Conservation (phyloP, 2,329 filamentous ascomycete species). For the Sordariomycetes sp. region DNA sequence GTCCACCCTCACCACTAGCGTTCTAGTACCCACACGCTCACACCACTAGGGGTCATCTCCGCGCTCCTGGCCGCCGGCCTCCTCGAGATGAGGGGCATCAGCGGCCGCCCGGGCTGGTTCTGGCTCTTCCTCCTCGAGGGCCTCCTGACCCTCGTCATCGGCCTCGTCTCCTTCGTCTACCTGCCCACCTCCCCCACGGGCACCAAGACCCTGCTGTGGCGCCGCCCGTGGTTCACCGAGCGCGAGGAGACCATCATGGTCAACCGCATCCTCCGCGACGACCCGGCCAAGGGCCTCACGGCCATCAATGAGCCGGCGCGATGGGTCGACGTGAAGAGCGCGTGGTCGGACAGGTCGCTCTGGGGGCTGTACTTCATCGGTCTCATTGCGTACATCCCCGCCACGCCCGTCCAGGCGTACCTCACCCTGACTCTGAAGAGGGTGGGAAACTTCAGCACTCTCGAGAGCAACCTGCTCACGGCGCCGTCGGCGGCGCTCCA, state of each 20-base stretch:
- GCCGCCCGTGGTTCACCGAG: conserved; percentile 50
- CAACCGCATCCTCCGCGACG: conserved; percentile 48
- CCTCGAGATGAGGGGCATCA: conserved; percentile 51
- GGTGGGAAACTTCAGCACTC: conserved; percentile 42
- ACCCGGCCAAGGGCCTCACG: conserved; percentile 48
- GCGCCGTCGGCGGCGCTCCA: conserved; percentile 47
- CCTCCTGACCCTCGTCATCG: conserved; percentile 54
- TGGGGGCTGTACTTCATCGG: conserved; percentile 44
- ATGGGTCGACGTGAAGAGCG: conserved; percentile 25
- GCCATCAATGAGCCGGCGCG: conserved; percentile 44
- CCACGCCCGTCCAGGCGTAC: conserved; percentile 29
- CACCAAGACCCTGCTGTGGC: conserved; percentile 48
- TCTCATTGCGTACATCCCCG: conserved; percentile 32
- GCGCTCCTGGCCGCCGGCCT: conserved; percentile 61
- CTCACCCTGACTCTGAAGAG: conserved; percentile 38
- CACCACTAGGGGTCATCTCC: conserved; percentile 3
- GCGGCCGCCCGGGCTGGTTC: conserved; percentile 40
- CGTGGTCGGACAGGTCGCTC: conserved; percentile 36
- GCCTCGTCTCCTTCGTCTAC: conserved; percentile 52
- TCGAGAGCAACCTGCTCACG: conserved; percentile 52
- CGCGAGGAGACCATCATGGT: conserved; percentile 52
- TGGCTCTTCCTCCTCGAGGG: conserved; percentile 61
- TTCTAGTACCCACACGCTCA: background rate
- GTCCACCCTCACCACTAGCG: background rate
- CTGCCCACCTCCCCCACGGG: conserved; percentile 55